Evolutionary conservation across 139 green algal species (phyloP), one percentile per base, ranked within the genome.

Genomic region (Mesostigma viride): DNA sequence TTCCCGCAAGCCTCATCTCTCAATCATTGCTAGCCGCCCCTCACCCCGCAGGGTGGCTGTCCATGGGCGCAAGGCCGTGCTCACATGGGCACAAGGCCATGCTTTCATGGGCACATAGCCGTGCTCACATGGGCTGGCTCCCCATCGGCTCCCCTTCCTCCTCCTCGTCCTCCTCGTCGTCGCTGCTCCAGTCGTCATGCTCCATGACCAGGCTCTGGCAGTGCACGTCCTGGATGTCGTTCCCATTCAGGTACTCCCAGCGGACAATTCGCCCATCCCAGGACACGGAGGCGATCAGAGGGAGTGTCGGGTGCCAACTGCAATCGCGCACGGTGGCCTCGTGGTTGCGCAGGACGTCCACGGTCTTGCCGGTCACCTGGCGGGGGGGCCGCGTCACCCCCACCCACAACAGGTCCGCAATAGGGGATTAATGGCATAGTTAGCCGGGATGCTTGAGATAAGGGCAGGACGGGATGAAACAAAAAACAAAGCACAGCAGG

Each of bases 261-360:
- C 30, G 2, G 2, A 35, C 28, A 5, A 76, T 2, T 30, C 40
- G 30, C 33, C 88, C 88, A 64, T 95, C 90, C 79, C 89, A 96
- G n/a, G 65, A 78, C 24, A 84, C 76, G 17, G 81, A 83, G 6
- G 73, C 79, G 35, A 96, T 53, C 64, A 86, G 61, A 0, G 88
- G 87, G 57, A 84, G 59, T 64, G 76, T 68, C 0, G 91, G 91
- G 78, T 97, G 91, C 91, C 91, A 97, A 71, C 64, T 80, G 68
- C 79, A 87, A 82, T 97, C 91, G 11, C 91, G 72, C 59, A 96
- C 88, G 0, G 87, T 70, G 45, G 83, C 76, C 0, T 35, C 27
- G 70, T 95, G 89, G 40, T 31, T 48, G 27, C 35, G 3, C 31
- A 76, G 27, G 2, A 35, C 48, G 6, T 27, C 22, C 27, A 71